These are phyloP conservation scores for Calocybe indica DNA, from an alignment of 768 basidiomycete species.

Conservation along the genomic window DNA sequence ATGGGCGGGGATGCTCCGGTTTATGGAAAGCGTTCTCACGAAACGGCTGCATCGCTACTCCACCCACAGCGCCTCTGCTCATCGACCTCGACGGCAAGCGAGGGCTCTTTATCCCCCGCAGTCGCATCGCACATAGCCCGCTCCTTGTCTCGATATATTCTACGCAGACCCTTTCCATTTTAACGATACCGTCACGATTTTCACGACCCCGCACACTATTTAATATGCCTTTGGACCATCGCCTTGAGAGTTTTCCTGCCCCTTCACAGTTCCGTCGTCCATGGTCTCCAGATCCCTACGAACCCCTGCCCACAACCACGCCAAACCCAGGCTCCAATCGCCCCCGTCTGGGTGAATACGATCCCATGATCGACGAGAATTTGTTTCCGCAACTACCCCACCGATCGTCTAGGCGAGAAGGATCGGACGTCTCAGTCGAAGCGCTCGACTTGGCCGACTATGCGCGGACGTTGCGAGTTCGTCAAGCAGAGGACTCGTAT, in stretches of 20 bases:
- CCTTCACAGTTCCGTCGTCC: conserved; percentile 41
- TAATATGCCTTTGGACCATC: conserved; percentile 1
- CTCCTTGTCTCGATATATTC: not conserved
- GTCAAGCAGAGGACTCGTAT: conserved; percentile 28
- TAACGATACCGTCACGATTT: not conserved
- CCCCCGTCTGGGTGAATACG: too few species aligned
- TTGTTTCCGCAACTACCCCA: conserved; percentile 14
- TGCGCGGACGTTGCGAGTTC: conserved; percentile 40
- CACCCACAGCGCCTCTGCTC: too few species aligned
- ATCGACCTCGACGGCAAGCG: not conserved
- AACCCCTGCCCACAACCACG: conserved; percentile 30
- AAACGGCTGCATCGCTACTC: too few species aligned
- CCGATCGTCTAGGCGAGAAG: conserved; percentile 28
- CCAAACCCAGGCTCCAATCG: conserved; percentile 7
- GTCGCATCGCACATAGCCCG: not conserved
- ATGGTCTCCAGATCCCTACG: conserved; percentile 59
- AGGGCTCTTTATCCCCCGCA: not conserved
- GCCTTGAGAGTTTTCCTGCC: not conserved
- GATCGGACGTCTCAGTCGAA: conserved; percentile 62
- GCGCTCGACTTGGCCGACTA: conserved; percentile 73
- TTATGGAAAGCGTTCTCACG: too few species aligned
- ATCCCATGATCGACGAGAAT: conserved; percentile 8
- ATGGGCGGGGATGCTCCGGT: too few species aligned
- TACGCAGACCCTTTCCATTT: not conserved
- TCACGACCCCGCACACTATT: not conserved